These are phyloP conservation scores for Penicillium polonicum DNA, from an alignment of 2,329 filamentous ascomycete genomes.

Conservation along the genomic window DNA sequence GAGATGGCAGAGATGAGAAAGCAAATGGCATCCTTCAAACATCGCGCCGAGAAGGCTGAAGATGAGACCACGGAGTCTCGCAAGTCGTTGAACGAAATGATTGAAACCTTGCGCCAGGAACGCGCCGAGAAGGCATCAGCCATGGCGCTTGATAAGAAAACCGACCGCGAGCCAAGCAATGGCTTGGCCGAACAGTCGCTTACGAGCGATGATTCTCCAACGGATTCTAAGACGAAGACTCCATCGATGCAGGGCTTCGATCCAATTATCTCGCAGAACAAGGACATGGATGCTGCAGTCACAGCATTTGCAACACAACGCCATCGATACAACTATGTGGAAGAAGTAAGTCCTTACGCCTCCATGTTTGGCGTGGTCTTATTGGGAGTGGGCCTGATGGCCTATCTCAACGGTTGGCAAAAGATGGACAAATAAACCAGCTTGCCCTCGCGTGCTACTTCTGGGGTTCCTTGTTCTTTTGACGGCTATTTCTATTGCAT, in stretches of 20 bases:
- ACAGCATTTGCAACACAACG: conserved; percentile 43
- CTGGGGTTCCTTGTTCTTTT: conserved; percentile 21
- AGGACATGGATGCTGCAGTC: conserved; percentile 42
- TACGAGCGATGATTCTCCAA: conserved; percentile 7
- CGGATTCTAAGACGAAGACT: conserved; percentile 14
- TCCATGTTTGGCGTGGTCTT: conserved; percentile 81
- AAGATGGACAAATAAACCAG: conserved; percentile 48
- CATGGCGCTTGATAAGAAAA: conserved; percentile 35
- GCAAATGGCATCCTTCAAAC: conserved; percentile 74
- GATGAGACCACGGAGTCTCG: conserved; percentile 69
- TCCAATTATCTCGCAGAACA: conserved; percentile 50
- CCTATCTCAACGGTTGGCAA: conserved; percentile 82
- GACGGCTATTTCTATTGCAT: conserved; percentile 20
- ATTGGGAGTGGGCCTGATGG: conserved; percentile 80
- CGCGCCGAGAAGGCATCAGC: conserved; percentile 54
- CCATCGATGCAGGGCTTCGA: conserved; percentile 38
- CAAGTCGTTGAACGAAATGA: conserved; percentile 81
- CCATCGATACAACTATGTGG: conserved; percentile 40
- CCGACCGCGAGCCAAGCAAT: conserved; percentile 13
- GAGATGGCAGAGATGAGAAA: conserved; percentile 80
- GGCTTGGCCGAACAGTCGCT: background rate
- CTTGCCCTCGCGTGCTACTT: conserved; percentile 14
- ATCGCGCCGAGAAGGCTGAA: conserved; percentile 78
- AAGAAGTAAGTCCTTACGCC: conserved; percentile 68
- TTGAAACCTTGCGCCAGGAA: conserved; percentile 73